A percentile compares a stretch with the other conserved stretches of the same genome.
These are phyloP conservation scores for Cymbopogon citratus DNA, from an alignment of 176 grass and related monocot species.

Conservation along the genomic window DNA sequence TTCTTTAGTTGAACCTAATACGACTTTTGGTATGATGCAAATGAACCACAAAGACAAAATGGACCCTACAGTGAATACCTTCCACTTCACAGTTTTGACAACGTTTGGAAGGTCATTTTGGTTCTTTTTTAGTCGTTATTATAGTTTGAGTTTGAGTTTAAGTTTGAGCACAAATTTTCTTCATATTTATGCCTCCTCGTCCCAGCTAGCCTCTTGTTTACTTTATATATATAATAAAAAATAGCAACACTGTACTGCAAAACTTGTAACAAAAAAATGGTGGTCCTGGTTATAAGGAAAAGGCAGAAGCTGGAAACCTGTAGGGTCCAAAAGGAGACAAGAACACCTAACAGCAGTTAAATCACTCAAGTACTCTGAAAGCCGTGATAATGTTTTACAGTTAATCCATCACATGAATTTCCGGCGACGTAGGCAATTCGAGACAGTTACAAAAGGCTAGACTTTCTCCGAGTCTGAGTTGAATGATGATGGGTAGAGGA, in stretches of 20 bases:
- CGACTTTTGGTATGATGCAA: background rate
- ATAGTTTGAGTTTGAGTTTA: background rate
- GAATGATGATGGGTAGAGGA: background rate
- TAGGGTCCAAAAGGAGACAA: background rate
- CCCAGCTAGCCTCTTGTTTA: background rate
- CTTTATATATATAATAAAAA: background rate
- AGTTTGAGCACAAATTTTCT: background rate
- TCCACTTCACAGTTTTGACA: background rate
- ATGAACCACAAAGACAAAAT: background rate
- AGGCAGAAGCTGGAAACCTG: background rate
- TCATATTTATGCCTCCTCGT: background rate
- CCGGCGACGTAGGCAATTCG: conserved; percentile 10
- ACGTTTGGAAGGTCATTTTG: background rate
- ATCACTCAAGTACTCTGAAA: background rate
- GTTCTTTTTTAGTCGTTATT: background rate
- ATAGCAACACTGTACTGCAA: background rate
- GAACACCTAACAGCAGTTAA: conserved; percentile 20
- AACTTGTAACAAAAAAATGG: background rate
- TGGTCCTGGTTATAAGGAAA: background rate
- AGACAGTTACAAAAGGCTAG: conserved; percentile 8
- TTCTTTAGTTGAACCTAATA: background rate
- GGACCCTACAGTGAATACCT: background rate
- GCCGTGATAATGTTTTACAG: background rate
- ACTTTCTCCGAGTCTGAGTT: background rate
- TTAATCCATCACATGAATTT: conserved; percentile 10